Evolutionary conservation across 306 rosid species (phyloP), one percentile per base, ranked within the genome.

Genomic region (Vicia faba): DNA sequence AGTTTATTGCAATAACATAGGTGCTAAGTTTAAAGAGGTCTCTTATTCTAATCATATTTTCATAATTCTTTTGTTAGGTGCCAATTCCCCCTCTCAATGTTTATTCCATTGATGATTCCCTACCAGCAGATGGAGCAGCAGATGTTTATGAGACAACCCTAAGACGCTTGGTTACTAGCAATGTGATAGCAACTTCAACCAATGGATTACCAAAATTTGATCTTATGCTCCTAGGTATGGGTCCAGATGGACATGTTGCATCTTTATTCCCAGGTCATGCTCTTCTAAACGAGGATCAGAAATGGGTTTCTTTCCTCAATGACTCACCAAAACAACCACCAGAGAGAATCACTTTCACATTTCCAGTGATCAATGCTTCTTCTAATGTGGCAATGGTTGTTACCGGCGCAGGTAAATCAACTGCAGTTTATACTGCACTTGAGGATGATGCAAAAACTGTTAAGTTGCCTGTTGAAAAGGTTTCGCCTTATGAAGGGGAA

Each of bases 241-340:
- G 97, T 31, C 88, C 97, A 26, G 96, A 91, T 74, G 97, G 97
- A 16, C 96, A 88, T 5, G 84, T 91, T 10, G 97, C 89, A 49
- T 86, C 96, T 28, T 75, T 91, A 25, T 88, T 88, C 76, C 95
- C 96, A 1, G 87, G 87, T 8, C 91, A 91, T 50, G 80, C 85
- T 55, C 82, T 79, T 49, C 55, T 82, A 31, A 41, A 73, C 3
- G 97, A 91, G 78, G 64, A 75, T 38, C 16, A 79, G 39, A 86
- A 83, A 58, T 91, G 96, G 97, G 93, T 91, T 29, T 75, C 89
- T 62, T 80, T 51, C 73, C 64, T 88, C 13, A 77, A 54, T 16
- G 85, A 92, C 76, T 89, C 97, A 2, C 96, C 96, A 12, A 85
- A 82, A 23, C 95, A 87, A 5, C 97, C 97, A n/a, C 75, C 84